phyloP scores from a whole-genome alignment of 2,329 filamentous ascomycete genomes.

The Phialophora chinensis region DNA sequence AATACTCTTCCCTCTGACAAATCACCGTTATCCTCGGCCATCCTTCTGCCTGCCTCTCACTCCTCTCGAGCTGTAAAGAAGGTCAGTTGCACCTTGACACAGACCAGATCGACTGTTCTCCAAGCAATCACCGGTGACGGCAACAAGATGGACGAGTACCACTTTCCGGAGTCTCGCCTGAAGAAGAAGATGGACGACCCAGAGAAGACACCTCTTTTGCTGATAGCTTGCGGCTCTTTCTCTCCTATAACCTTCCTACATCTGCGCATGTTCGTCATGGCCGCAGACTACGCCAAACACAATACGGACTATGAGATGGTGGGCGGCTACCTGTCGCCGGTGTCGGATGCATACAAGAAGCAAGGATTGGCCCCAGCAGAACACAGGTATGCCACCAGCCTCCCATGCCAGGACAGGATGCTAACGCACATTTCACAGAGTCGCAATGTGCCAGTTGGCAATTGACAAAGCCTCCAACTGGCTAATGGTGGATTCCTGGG shows the following conservation, averaged over 20 bases:
- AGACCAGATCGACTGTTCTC: slow-evolving; percentile 31
- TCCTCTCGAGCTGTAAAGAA: slow-evolving; percentile 8
- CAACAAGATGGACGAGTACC: slow-evolving; percentile 48
- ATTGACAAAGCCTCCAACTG: slow-evolving; percentile 75
- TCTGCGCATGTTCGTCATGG: slow-evolving; percentile 87
- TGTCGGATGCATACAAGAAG: slow-evolving; percentile 78
- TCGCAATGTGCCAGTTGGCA: slow-evolving; percentile 86
- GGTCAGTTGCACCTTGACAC: slow-evolving; percentile 2
- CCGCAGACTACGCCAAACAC: slow-evolving; percentile 77
- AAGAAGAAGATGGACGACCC: slow-evolving; percentile 55
- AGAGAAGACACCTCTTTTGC: slow-evolving; percentile 54
- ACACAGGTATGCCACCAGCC: slow-evolving; percentile 60
- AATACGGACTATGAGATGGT: slow-evolving; percentile 81
- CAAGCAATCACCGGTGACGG: slow-evolving; percentile 37
- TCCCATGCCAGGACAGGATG: no score
- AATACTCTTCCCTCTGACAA: slow-evolving; percentile 27
- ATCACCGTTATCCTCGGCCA: slow-evolving; percentile 26
- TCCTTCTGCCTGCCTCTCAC: slow-evolving; percentile 16
- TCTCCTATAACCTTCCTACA: slow-evolving; percentile 78
- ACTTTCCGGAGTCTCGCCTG: slow-evolving; percentile 53
- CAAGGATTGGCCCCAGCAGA: slow-evolving; percentile 74
- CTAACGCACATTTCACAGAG: slow-evolving; percentile 48
- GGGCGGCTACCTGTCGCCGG: slow-evolving; percentile 83
- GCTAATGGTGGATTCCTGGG: slow-evolving; percentile 88
- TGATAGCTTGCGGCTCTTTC: slow-evolving; percentile 65